phyloP scores from a whole-genome alignment of 2,329 filamentous ascomycete species.

The Teratosphaeria pseudoeucalypti region DNA sequence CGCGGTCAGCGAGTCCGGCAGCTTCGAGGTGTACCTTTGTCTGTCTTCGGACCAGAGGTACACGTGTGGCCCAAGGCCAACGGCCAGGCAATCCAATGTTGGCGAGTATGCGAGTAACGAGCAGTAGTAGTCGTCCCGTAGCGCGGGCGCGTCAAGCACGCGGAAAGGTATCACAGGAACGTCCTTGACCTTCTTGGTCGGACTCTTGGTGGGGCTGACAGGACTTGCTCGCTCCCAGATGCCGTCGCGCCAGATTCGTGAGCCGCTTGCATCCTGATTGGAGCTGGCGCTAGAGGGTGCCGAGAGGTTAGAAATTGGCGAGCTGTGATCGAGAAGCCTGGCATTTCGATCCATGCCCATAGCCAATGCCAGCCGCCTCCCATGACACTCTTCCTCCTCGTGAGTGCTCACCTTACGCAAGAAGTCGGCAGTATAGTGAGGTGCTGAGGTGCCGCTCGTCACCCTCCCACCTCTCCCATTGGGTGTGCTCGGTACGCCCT shows the following conservation, averaged over 20 bases:
- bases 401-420: conserved; percentile 28
- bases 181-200: conserved; percentile 13
- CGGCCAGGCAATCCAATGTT: conserved; percentile 64
- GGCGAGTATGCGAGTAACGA: conserved; percentile 77
- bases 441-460: conserved; percentile 64
- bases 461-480: conserved; percentile 55
- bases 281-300: neutral
- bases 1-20: conserved; percentile 43
- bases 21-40: conserved; percentile 30
- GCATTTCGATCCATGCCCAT: conserved; percentile 64
- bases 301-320: conserved; percentile 8
- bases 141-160: conserved; percentile 74
- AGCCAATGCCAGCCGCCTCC: conserved; percentile 66
- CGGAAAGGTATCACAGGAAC: conserved; percentile 24
- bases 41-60: conserved; percentile 79
- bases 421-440: conserved; percentile 49
- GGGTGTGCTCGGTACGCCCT: conserved; percentile 32
- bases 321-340: conserved; percentile 49
- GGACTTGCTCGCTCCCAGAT: conserved; percentile 12
- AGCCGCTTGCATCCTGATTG: neutral
- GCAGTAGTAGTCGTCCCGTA: conserved; percentile 96
- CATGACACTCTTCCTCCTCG: conserved; percentile 43
- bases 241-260: conserved; percentile 1
- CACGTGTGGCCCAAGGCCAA: conserved; percentile 67
- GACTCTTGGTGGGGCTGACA: neutral